Percentiles rank a stretch among this genome's conserved stretches.
Evolutionary conservation across 2,329 filamentous ascomycete species (phyloP).

Genomic region (Colletotrichum phormii): DNA sequence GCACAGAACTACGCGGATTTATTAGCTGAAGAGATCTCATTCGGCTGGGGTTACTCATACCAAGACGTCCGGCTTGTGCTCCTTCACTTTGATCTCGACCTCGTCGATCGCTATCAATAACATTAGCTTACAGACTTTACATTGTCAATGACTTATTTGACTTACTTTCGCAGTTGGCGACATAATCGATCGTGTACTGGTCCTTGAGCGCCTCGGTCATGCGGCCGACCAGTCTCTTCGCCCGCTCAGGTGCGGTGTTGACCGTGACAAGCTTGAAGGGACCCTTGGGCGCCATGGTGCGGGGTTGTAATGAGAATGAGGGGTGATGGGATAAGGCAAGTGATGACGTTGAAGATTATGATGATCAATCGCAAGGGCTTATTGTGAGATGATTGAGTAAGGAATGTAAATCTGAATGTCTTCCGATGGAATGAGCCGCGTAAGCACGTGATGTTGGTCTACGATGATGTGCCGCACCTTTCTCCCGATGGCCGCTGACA

Average conservation of each 20-base stretch:
- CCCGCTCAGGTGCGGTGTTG: constrained; percentile 75
- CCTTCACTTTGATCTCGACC: constrained; percentile 63
- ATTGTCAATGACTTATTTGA: not conserved
- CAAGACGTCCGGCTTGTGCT: constrained; percentile 45
- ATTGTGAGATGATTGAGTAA: too few relatives aligned
- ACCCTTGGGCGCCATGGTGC: constrained; percentile 55
- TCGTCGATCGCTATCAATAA: constrained; percentile 62
- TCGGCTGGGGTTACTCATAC: constrained; percentile 33
- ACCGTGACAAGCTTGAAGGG: constrained; percentile 75
- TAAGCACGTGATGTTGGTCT: not conserved
- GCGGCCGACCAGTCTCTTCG: constrained; percentile 70
- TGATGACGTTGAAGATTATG: not conserved
- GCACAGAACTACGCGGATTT: constrained; percentile 64
- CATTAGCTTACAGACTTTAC: not conserved
- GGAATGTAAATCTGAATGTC: not conserved
- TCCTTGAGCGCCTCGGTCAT: constrained; percentile 72
- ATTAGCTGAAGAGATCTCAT: not conserved
- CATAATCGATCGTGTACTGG: constrained; percentile 71
- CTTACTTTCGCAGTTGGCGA: constrained; percentile 71
- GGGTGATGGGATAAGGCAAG: not conserved
- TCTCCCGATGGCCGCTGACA: not conserved
- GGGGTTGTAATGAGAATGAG: not conserved
- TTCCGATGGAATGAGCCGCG: not conserved
- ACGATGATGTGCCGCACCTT: not conserved
- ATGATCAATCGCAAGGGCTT: too few relatives aligned